phyloP scores from a whole-genome alignment of 768 basidiomycete genomes.

The Suillus americanus region DNA sequence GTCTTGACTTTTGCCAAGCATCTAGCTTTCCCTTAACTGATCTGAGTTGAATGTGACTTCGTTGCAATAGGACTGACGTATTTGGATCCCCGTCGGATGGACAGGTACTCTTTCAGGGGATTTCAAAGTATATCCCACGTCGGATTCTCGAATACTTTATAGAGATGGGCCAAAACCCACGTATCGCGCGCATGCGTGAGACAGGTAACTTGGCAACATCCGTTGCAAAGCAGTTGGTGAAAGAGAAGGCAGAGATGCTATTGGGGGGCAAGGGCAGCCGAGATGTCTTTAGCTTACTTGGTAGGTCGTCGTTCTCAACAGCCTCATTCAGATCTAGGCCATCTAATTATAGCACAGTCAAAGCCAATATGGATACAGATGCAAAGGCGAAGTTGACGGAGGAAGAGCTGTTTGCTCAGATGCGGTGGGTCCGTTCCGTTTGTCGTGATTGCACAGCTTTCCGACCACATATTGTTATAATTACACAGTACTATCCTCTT shows the following conservation, averaged over 20 bases:
- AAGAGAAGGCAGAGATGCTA: constrained; percentile 15
- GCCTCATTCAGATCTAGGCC: neutral
- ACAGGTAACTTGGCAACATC: neutral
- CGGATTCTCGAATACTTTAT: constrained; percentile 34
- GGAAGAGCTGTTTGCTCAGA: constrained; percentile 13
- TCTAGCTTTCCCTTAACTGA: neutral
- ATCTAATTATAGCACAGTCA: constrained; percentile 15
- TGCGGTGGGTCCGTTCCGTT: constrained; percentile 17
- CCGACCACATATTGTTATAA: neutral
- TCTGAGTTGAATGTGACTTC: neutral
- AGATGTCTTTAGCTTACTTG: constrained; percentile 34
- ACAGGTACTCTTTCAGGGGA: constrained; percentile 31
- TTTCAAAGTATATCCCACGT: constrained; percentile 31
- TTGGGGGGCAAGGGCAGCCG: constrained; percentile 6
- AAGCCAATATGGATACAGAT: constrained; percentile 28
- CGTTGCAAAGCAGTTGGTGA: constrained; percentile 11
- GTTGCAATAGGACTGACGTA: constrained; percentile 4
- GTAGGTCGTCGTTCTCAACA: constrained; percentile 21
- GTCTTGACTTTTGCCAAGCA: neutral
- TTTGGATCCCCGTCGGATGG: constrained; percentile 11
- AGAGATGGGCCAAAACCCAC: constrained; percentile 24
- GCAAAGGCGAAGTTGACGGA: constrained; percentile 24
- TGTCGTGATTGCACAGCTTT: neutral
- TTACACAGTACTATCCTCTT: constrained; percentile 42
- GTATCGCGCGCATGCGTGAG: constrained; percentile 11